Percentiles rank a stretch among this genome's conserved stretches.
phyloP scores from a whole-genome alignment of 2,329 filamentous ascomycete species.

The Fusarium algeriense region DNA sequence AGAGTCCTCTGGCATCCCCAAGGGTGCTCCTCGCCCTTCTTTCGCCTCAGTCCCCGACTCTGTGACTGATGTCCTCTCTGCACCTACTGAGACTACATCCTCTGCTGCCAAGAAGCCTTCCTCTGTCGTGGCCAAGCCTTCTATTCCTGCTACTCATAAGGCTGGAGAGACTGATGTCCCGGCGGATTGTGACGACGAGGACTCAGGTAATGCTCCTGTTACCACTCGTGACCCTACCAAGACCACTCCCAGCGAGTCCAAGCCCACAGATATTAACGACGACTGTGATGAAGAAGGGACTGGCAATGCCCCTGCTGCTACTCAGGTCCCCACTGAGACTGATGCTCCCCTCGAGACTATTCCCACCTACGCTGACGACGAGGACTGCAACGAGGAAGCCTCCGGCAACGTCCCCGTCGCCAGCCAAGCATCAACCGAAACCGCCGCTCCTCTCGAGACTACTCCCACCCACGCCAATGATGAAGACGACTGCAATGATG shows the following conservation, averaged over 20 bases:
- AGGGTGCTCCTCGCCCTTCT: constrained; percentile 38
- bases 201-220: background rate
- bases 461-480: constrained; percentile 5
- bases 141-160: background rate
- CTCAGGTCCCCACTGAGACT: background rate
- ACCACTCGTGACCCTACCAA: background rate
- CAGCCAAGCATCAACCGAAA: background rate
- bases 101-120: constrained; percentile 16
- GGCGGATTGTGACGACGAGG: background rate
- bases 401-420: background rate
- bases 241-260: background rate
- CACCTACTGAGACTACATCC: constrained; percentile 3
- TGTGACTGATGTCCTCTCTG: constrained; percentile 32
- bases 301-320: background rate
- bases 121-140: constrained; percentile 18
- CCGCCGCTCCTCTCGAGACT: background rate
- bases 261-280: background rate
- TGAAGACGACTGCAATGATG: constrained; percentile 21
- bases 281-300: background rate
- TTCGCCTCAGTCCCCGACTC: constrained; percentile 25
- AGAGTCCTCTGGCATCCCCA: constrained; percentile 13
- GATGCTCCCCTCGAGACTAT: background rate
- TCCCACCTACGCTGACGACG: constrained; percentile 5
- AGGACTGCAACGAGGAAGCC: background rate
- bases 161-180: background rate